Base-by-base conservation (phyloP, 495 filamentous ascomycete species). In the Darksidea phi region DNA sequence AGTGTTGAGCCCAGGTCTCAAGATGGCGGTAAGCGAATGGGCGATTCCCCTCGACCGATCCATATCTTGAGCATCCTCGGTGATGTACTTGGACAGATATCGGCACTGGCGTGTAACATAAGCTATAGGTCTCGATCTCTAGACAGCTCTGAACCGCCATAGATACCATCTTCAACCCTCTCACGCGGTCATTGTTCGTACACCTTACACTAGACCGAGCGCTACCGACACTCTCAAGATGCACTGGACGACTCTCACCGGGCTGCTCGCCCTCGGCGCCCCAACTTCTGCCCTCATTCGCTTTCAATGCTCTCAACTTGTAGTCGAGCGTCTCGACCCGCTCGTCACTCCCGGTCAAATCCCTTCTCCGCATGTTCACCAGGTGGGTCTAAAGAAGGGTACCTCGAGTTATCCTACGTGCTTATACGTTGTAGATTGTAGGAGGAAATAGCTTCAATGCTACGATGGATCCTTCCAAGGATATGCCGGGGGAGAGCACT, bases 361-460 rank as follows among this genome's bases (percentile, higher is more conserved):
- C 15, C 57, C 57, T 15, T 61, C 57, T n/a, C 48, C 57, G 17
- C 57, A 61, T 47, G 32, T 61, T 18, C 76, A 78, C 48, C 77
- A 79, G 52, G 71, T 79, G 10, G 4, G 28, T 10, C 4, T 32
- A 3, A 32, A 32, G 28, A 3, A 32, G 4, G 28, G n/a, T n/a
- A n/a, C n/a, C 28, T 4, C 28, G 4, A 32, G 28, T 10, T 4
- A 32, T 4, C 4, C 28, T 10, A 32, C 28, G n/a, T n/a, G 28
- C 28, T 32, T 4, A 32, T 32, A 10, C 28, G 4, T 3, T 10
- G 28, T 32, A 32, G 23, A 74, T 77, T 10, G 75, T 75, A 23
- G 18, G 20, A 21, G 21, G 34, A 12, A 56, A 56, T 36, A 18
- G 21, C 15, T 46, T 56, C 53, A 56, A 56, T 18, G 38, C 26